These are phyloP conservation scores for Aspergillus coremiiformis DNA, from an alignment of 495 filamentous ascomycete species.

Conservation along the genomic window DNA sequence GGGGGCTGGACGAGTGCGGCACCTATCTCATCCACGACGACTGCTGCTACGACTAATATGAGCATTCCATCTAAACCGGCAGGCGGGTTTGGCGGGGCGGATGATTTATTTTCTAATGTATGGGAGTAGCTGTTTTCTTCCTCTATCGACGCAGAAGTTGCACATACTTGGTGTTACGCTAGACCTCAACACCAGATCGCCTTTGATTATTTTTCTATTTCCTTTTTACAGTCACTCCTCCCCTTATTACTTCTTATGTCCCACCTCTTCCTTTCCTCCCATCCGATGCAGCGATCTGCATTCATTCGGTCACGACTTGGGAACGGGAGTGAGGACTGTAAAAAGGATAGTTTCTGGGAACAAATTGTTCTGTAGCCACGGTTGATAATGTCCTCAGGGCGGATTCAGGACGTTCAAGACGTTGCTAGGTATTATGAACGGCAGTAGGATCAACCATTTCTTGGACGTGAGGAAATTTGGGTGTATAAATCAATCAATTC, in stretches of 20 bases:
- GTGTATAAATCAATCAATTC: too few relatives aligned
- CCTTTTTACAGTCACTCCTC: not conserved
- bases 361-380: not conserved
- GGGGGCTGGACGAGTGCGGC: constrained; percentile 81
- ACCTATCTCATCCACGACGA: constrained; percentile 39
- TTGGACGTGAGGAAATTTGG: not conserved
- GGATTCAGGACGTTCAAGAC: not conserved
- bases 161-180: constrained; percentile 12
- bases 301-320: constrained; percentile 1
- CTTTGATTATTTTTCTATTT: constrained; percentile 3
- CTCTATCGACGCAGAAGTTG: not conserved
- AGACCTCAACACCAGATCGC: constrained; percentile 8
- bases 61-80: constrained; percentile 39
- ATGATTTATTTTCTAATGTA: constrained; percentile 91
- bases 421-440: not conserved
- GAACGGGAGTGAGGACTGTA: not conserved
- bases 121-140: constrained; percentile 54
- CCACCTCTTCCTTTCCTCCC: not conserved
- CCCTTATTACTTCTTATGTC: not conserved
- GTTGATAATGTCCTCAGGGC: not conserved
- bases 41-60: constrained; percentile 18
- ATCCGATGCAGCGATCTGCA: not conserved
- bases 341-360: not conserved
- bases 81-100: constrained; percentile 59
- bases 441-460: not conserved